Evolutionary conservation across 2,329 filamentous ascomycete genomes (phyloP), one percentile per base, ranked within the genome.

Genomic region (Fusarium sp.): DNA sequence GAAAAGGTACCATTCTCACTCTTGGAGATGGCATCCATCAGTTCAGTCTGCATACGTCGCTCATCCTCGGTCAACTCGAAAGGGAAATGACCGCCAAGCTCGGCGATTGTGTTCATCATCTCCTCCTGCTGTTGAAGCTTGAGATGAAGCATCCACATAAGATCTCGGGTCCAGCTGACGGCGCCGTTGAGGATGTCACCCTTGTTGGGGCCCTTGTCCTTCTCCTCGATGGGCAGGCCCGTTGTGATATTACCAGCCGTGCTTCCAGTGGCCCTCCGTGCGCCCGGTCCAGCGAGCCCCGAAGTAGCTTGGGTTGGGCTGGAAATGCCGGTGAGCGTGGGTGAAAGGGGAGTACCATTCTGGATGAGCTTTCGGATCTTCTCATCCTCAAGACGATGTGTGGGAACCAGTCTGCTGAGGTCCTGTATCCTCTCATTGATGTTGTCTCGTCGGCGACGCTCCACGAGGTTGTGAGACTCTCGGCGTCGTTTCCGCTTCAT

Each of bases 341-440:
- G 95, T 16, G 95, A 97, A 14, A 98, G 86, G 1, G 96, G 94
- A 2, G 94, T 96, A 70, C 96, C 97, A 80, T 95, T 98, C 79
- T 96, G 91, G 63, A 98, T 92, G 80, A 98, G 92, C 85, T 98
- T 98, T 76, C 95, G 93, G 57, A 98, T 94, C 85, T 98, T 98
- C 84, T 99, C 97, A 80, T 98, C 97, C 79, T 99, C 97, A 3
- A 99, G 88, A 70, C 97, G 92, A 83, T 99, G 97, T 70, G 92
- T 89, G 27, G 97, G 97, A 3, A 99, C 96, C 20, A 99, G 90
- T 78, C 95, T 94, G 80, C 96, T 98, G 9, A 99, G 89, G 80
- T 99, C 97, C 80, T 98, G 96, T 73, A 99, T 99, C 50, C 97
- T 92, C 84, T 99, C 97, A 78, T 99, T 99, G 87, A 99, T 99